Conservation (phyloP, 179 eudicot genomes). For the Corrigiola litoralis region DNA sequence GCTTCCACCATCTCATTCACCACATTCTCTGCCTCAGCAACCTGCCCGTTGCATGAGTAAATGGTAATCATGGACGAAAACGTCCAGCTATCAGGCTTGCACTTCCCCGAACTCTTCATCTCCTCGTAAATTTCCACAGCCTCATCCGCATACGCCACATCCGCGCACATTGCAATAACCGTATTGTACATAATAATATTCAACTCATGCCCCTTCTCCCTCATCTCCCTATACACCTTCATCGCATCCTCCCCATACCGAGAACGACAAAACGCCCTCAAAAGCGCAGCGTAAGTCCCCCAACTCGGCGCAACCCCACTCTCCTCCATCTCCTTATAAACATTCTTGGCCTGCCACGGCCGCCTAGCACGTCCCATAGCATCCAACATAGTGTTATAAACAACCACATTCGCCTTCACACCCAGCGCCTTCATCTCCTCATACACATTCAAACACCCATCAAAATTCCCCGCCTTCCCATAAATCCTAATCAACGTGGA, state of each 20-base stretch:
- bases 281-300: constrained; percentile 77
- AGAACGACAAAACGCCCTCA: constrained; percentile 68
- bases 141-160: constrained; percentile 66
- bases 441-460: constrained; percentile 85
- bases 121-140: constrained; percentile 64
- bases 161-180: constrained; percentile 78
- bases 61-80: constrained; percentile 73
- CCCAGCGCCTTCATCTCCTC: constrained; percentile 93
- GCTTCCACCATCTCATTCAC: constrained; percentile 66
- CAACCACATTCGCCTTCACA: constrained; percentile 50
- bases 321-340: constrained; percentile 54
- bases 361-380: constrained; percentile 90
- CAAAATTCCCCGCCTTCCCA: constrained; percentile 66
- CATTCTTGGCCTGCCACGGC: constrained; percentile 86
- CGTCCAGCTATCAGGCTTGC: constrained; percentile 78
- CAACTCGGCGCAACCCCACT: constrained; percentile 56
- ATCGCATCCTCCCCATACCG: constrained; percentile 81
- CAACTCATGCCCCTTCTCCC: constrained; percentile 55
- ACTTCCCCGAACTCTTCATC: constrained; percentile 54
- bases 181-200: constrained; percentile 64
- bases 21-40: constrained; percentile 59
- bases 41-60: constrained; percentile 70
- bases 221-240: constrained; percentile 67
- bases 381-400: constrained; percentile 68
- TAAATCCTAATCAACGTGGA: constrained; percentile 67